These are phyloP conservation scores for Epichloe glyceriae DNA, from an alignment of 2,329 filamentous ascomycete species.

Conservation along the genomic window DNA sequence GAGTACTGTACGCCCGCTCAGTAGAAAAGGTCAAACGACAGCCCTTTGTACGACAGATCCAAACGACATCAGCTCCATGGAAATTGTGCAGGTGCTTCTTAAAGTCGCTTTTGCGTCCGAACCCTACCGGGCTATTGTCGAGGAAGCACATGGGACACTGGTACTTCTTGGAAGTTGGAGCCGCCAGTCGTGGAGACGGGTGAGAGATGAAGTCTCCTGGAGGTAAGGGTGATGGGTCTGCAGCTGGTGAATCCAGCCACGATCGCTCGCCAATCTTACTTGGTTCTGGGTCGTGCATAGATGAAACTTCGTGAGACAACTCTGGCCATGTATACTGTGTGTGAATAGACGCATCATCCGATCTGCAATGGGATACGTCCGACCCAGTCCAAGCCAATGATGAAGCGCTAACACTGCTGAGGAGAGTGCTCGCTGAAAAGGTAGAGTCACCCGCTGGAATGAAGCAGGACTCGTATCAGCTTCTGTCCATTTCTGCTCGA, in stretches of 20 bases:
- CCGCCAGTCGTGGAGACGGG: conserved; percentile 23
- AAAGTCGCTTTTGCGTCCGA: conserved; percentile 34
- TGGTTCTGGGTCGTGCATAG: conserved; percentile 22
- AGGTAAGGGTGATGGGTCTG: conserved; percentile 23
- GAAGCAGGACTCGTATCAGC: conserved; percentile 1
- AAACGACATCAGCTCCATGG: conserved; percentile 28
- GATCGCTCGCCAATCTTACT: conserved; percentile 22
- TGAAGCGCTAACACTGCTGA: conserved; percentile 27
- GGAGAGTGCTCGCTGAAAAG: conserved; percentile 26
- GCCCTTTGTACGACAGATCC: conserved; percentile 29
- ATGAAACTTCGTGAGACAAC: conserved; percentile 18
- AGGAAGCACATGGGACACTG: conserved; percentile 34
- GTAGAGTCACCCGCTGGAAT: conserved; percentile 26
- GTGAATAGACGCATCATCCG: conserved; percentile 26
- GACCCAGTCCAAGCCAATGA: conserved; percentile 29
- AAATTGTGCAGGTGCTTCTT: conserved; percentile 37
- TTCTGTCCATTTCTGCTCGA: not conserved
- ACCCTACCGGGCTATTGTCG: conserved; percentile 31
- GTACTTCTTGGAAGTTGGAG: conserved; percentile 27
- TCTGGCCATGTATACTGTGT: conserved; percentile 27
- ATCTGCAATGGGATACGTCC: conserved; percentile 25
- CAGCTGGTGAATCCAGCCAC: conserved; percentile 28
- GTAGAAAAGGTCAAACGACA: conserved; percentile 32
- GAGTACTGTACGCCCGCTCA: conserved; percentile 31
- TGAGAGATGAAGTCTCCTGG: conserved; percentile 21